Evolutionary conservation across 768 basidiomycete species (phyloP), one percentile per base, ranked within the genome.

Genomic region (Trametes cingulata): DNA sequence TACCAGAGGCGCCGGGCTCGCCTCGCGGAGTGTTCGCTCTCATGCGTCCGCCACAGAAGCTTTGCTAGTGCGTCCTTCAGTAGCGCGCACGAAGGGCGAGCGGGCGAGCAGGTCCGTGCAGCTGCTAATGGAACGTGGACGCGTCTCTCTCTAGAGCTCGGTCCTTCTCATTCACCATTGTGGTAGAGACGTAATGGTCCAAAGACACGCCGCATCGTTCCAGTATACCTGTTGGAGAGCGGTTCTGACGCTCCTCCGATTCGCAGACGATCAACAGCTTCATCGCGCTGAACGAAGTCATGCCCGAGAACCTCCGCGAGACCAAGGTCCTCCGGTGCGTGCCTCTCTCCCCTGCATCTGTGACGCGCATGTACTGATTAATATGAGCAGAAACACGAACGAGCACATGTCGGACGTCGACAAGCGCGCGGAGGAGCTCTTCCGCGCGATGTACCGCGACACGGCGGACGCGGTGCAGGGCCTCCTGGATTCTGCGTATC

Each of bases 211-310:
- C 17, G 19, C 20, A 22, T 45, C 14, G 43, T 13, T 6, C 50
- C 39, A 15, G 14, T n/a, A 14, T 4, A 3, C 13, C 27, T 9
- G 9, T 15, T 25, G 24, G 22, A 15, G 4, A 7, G 5, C 48
- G 29, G 29, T 33, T 10, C 29, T 33, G 29, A 33, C 29, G 29
- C 29, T 33, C 29, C 10, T 33, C 29, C 4, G 4, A 10, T 33
- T 33, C 22, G 15, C 56, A 86, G 85, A 72, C 80, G 3, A 88
- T 89, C 65, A 88, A 88, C 64, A 76, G 79, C 22, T 74, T 88
- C 56, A 69, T 78, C 37, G 73, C 77, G 3, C 71, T 88, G 35
- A 75, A 83, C 65, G 75, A 80, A 22, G 79, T 68, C 17, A 84
- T 79, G 58, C 86, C 86, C 0, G 76, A 79, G 6, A 77, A 80